Conservation (phyloP, 108 stramenopile species). For the Nitzschia sp. region DNA sequence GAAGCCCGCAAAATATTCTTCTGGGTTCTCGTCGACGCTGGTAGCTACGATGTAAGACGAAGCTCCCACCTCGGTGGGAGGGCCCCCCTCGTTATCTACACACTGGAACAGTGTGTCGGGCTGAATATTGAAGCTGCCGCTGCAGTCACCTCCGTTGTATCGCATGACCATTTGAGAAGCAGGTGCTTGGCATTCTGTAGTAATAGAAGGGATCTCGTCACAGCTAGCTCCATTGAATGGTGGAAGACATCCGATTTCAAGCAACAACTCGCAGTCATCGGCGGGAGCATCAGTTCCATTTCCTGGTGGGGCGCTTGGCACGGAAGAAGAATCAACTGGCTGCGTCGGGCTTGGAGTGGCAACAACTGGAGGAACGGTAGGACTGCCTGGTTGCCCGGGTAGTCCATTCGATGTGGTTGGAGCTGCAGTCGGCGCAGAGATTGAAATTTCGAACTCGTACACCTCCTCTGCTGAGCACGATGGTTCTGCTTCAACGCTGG, state of each 20-base stretch:
- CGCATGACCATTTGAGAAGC: neutral
- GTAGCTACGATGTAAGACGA: neutral
- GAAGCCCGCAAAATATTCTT: neutral
- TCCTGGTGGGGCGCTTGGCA: neutral
- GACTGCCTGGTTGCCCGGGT: neutral
- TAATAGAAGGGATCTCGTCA: neutral
- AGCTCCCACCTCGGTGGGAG: neutral
- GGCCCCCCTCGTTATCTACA: conserved; percentile 1
- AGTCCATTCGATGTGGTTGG: neutral
- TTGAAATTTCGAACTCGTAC: no score
- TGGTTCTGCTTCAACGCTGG: neutral
- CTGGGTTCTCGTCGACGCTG: neutral
- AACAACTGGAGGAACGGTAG: neutral
- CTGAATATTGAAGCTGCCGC: conserved; percentile 15
- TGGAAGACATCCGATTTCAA: conserved; percentile 5
- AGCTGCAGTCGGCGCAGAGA: no score
- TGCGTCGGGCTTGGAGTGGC: neutral
- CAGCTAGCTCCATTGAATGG: conserved; percentile 5
- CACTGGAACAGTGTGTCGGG: conserved; percentile 1
- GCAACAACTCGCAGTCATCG: conserved; percentile 1
- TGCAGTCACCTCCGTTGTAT: conserved; percentile 17
- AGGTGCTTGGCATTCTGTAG: neutral
- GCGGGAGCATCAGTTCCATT: neutral
- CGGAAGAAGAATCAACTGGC: no score
- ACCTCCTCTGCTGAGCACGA: no score